Evolutionary conservation across 2,329 filamentous ascomycete species (phyloP), one percentile per base, ranked within the genome.

Genomic region (Xylariaceae sp.): DNA sequence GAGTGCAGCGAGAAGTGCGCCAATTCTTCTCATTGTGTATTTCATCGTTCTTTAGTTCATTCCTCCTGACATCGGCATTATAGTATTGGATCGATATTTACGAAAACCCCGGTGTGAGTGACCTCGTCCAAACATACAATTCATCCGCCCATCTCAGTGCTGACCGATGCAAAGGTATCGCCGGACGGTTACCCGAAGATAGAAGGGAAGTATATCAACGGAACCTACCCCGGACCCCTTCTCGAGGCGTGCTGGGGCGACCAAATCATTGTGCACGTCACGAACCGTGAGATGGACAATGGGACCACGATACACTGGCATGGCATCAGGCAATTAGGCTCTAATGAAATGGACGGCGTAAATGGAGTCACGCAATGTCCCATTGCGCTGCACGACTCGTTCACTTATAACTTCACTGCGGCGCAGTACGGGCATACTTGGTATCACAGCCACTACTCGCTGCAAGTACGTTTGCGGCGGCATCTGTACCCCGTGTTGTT

Each of bases 231-330:
- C 0, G 66, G 64, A 1, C 64, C 65, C 12, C 50, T 60, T 10
- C 56, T 68, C 34, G 59, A 65, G 34, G 65, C 67, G 2, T 64
- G 62, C 47, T 68, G 66, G 66, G 67, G 65, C 3, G 67, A 68
- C 51, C 54, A 62, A 22, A 45, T 68, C 41, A 16, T 69, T n/a
- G 67, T 83, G 12, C 78, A 78, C 48, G 76, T 86, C 6, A 78
- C 70, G 32, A 87, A 85, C 64, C 65, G 65, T 1, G 54, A 75
- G 34, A 42, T 57, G 61, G 72, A 74, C 56, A 86, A 86, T 56
- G 81, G 82, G 30, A 85, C 81, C 7, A 75, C 75, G 2, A 78
- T 86, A 16, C 84, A 87, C 63, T 86, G 76, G 70, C 83, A 87
- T 61, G 84, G 82, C 19, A 70, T 87, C 32, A 76, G 80, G 6